Evolutionary conservation across 2,329 filamentous ascomycete species (phyloP).

Genomic region (Magnaporthales sp.): DNA sequence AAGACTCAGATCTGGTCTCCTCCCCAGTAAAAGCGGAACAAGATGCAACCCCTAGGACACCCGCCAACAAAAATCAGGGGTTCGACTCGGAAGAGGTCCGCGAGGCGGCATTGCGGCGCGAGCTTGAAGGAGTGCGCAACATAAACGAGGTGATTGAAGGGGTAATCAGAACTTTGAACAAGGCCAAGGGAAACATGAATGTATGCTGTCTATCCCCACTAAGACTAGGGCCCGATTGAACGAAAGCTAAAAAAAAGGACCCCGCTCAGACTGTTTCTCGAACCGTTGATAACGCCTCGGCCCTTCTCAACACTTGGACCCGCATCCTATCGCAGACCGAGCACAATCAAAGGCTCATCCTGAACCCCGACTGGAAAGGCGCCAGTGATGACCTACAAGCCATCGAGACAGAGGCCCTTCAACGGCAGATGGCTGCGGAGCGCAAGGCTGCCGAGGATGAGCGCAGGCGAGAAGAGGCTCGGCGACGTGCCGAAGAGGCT

Average conservation of each 20-base stretch:
- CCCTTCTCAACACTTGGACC: slow-evolving; percentile 89
- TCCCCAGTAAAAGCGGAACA: slow-evolving; percentile 11
- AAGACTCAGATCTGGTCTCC: slow-evolving; percentile 15
- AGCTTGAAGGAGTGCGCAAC: slow-evolving; percentile 73
- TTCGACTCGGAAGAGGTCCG: slow-evolving; percentile 60
- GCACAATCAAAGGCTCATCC: slow-evolving; percentile 86
- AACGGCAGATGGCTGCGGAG: slow-evolving; percentile 69
- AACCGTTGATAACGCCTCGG: slow-evolving; percentile 81
- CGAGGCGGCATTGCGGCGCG: slow-evolving; percentile 65
- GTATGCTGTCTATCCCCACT: slow-evolving; percentile 30
- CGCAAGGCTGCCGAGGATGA: slow-evolving; percentile 71
- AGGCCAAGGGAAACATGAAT: slow-evolving; percentile 69
- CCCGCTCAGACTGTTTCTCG: slow-evolving; percentile 64
- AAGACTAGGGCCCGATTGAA: neutral
- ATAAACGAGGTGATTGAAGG: slow-evolving; percentile 85
- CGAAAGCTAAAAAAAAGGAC: neutral
- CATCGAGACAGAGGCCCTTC: slow-evolving; percentile 68
- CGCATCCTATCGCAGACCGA: slow-evolving; percentile 94
- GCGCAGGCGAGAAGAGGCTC: slow-evolving; percentile 61
- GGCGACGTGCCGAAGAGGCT: slow-evolving; percentile 55
- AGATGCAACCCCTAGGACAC: slow-evolving; percentile 20
- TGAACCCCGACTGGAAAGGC: slow-evolving; percentile 85
- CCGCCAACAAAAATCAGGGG: slow-evolving; percentile 27
- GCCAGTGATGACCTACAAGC: slow-evolving; percentile 80
- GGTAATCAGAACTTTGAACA: slow-evolving; percentile 62